Base-by-base conservation (phyloP, 257 asterid genomes). In the Cynanchum wilfordii region DNA sequence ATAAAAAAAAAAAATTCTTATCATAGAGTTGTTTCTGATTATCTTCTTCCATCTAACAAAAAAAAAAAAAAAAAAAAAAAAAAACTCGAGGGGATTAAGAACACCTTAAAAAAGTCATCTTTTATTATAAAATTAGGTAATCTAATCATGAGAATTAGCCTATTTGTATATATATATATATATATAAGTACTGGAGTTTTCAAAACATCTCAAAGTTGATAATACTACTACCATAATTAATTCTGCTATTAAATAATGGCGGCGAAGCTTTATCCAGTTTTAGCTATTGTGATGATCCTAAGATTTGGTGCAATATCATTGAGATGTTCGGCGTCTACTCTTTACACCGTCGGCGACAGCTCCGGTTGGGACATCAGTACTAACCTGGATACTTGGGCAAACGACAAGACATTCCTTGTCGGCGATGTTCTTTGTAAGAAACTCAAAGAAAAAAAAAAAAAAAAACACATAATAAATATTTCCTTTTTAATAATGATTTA, bases 341-440 rank as follows among this genome's bases (percentile, higher is more conserved):
- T 83, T 20, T 79, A 87, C 74, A 75, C 72, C 4, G 95, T 92
- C 33, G 98, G 98, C 4, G 97, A 84, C 27, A 90, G 2, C 82
- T 75, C 90, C 57, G 98, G 98, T 29, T 92, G 98, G 98, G 98
- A 92, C 70, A 89, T 92, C 70, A 92, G 98, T 81, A 86, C 98
- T 7, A 87, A 90, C 73, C 83, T 89, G 15, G 93, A 89, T 62
- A 50, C 98, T 0, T 92, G 98, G 98, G 47, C 68, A 8, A 78
- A 70, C 8, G 84, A 72, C 86, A 92, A 90, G 79, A 82, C 72
- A 22, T 89, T 89, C 74, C 22, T 66, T 0, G 79, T 86, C 9
- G 95, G 89, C 24, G 97, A 92, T 74, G 84, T 81, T 72, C 81
- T 92, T 16, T 10, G 97, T 90, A 82, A 84, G 92, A 22, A 56